These are phyloP conservation scores for Friedmanniomyces endolithicus DNA, from an alignment of 495 filamentous ascomycete species.

Conservation along the genomic window DNA sequence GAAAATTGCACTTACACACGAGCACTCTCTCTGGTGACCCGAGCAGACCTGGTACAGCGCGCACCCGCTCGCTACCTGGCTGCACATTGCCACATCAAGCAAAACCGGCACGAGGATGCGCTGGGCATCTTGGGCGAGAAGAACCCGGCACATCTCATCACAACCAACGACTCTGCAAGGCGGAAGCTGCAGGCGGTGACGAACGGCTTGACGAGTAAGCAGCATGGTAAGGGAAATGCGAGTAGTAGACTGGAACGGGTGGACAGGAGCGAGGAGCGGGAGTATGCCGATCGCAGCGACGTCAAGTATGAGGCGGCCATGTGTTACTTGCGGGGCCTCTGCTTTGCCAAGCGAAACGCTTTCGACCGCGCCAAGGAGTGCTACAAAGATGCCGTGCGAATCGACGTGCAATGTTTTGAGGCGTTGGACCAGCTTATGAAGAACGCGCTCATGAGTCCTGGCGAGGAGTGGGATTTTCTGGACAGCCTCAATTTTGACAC, in stretches of 20 bases:
- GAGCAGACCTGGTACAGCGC: slow-evolving; percentile 66
- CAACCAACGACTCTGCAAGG: slow-evolving; percentile 49
- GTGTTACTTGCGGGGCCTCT: slow-evolving; percentile 88
- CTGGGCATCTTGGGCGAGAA: slow-evolving; percentile 80
- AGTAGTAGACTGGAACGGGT: slow-evolving; percentile 34
- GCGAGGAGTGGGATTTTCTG: slow-evolving; percentile 89
- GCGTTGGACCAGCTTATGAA: slow-evolving; percentile 97
- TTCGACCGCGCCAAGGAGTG: slow-evolving; percentile 96
- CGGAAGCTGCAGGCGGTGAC: slow-evolving; percentile 41
- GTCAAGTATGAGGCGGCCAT: slow-evolving; percentile 87
- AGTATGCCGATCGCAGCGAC: slow-evolving; percentile 55
- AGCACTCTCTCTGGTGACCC: slow-evolving; percentile 71
- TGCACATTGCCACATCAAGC: slow-evolving; percentile 84
- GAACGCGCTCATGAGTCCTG: slow-evolving; percentile 93
- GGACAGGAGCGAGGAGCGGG: slow-evolving; percentile 52
- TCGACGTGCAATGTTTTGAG: slow-evolving; percentile 97
- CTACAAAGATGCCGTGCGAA: slow-evolving; percentile 91
- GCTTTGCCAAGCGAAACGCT: slow-evolving; percentile 93
- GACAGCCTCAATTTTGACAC: slow-evolving; percentile 84
- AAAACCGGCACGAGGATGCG: slow-evolving; percentile 78
- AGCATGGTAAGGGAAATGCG: slow-evolving; percentile 29
- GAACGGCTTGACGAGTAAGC: slow-evolving; percentile 37
- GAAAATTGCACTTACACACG: slow-evolving; percentile 84
- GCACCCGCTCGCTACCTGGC: slow-evolving; percentile 75
- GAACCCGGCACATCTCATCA: slow-evolving; percentile 76